These are phyloP conservation scores for Cytospora piceicola DNA, from an alignment of 2,329 filamentous ascomycete species.

Conservation along the genomic window DNA sequence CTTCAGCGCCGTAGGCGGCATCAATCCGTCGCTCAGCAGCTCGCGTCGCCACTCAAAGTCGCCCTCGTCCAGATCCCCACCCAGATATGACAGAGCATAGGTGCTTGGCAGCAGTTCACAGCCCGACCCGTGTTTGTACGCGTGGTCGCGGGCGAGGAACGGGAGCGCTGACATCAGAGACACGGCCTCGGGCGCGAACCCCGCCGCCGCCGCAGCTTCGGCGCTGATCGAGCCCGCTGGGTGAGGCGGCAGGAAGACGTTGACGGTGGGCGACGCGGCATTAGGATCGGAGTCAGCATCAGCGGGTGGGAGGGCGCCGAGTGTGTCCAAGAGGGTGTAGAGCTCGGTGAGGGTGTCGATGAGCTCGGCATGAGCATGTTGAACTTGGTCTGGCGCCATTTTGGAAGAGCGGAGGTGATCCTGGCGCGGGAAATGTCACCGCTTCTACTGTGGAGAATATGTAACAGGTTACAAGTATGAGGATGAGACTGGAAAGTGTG, in stretches of 20 bases:
- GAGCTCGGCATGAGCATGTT: background rate
- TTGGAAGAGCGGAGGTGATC: background rate
- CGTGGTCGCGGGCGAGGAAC: background rate
- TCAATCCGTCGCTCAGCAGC: background rate
- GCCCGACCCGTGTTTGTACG: background rate
- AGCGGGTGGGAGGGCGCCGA: background rate
- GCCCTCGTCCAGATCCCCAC: slow-evolving; percentile 8
- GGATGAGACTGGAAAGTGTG: background rate
- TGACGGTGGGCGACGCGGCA: background rate
- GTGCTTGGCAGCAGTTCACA: slow-evolving; percentile 1
- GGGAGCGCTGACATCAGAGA: background rate
- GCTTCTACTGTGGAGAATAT: background rate
- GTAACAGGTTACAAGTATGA: background rate
- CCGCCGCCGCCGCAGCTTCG: background rate
- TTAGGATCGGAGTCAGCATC: background rate
- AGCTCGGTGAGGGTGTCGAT: background rate
- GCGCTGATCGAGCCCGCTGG: background rate
- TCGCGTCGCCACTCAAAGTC: background rate
- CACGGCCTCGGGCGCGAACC: background rate
- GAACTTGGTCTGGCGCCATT: background rate
- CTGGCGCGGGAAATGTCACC: background rate
- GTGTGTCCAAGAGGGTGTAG: background rate
- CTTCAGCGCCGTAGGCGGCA: slow-evolving; percentile 7
- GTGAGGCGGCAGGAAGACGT: background rate
- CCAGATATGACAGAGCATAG: slow-evolving; percentile 3